phyloP scores from a whole-genome alignment of 1,284 basidiomycete species.

The Melampsora abietis-canadensis region DNA sequence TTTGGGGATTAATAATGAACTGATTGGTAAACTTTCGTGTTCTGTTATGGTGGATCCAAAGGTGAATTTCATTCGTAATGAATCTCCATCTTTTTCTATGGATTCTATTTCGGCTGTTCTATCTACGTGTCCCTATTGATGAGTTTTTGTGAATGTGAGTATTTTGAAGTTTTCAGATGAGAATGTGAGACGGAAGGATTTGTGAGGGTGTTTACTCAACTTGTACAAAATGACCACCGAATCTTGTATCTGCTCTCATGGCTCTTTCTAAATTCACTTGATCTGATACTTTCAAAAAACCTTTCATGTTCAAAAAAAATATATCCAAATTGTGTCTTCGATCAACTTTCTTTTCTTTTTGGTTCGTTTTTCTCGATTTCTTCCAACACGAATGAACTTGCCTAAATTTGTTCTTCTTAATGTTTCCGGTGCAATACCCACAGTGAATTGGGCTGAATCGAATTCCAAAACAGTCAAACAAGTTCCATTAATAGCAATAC shows the following conservation, averaged over 20 bases:
- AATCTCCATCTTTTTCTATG: slow-evolving; percentile 75
- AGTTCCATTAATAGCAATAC: slow-evolving; percentile 79
- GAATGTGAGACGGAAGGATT: slow-evolving; percentile 32
- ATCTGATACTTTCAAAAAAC: slow-evolving; percentile 68
- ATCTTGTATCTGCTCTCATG: slow-evolving; percentile 84
- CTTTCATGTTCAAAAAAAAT: not conserved
- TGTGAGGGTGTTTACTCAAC: slow-evolving; percentile 54
- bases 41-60: slow-evolving; percentile 60
- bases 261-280: slow-evolving; percentile 90
- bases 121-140: slow-evolving; percentile 80
- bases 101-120: slow-evolving; percentile 72
- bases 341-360: not conserved
- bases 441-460: slow-evolving; percentile 75
- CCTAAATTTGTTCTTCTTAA: slow-evolving; percentile 85
- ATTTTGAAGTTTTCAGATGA: no score
- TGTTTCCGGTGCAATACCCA: slow-evolving; percentile 94
- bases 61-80: slow-evolving; percentile 74
- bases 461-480: slow-evolving; percentile 84
- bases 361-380: not conserved
- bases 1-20: slow-evolving; percentile 88
- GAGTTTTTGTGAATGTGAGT: no score
- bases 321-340: not conserved
- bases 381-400: slow-evolving; percentile 53
- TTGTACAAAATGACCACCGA: slow-evolving; percentile 97
- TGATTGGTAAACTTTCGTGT: slow-evolving; percentile 57